These are phyloP conservation scores for Ceratobasidium sp. DNA, from an alignment of 1,284 basidiomycete species.

Conservation along the genomic window DNA sequence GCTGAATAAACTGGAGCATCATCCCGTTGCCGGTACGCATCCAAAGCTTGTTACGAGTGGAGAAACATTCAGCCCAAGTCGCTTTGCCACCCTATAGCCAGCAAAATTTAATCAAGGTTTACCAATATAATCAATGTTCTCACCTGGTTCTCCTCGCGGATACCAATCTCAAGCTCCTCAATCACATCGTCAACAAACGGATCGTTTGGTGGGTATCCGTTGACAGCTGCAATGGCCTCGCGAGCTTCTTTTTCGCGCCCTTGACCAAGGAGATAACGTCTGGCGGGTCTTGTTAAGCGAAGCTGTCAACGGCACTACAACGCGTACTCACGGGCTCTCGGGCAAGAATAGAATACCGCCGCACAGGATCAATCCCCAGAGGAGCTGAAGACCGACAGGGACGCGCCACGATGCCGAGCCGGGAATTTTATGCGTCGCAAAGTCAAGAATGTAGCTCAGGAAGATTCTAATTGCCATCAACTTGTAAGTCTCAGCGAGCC, in stretches of 20 bases:
- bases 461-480: conserved; percentile 59
- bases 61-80: conserved; percentile 81
- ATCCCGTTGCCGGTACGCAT: conserved; percentile 76
- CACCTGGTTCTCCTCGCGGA: conserved; percentile 52
- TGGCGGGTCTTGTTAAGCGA: conserved; percentile 43
- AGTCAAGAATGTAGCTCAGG: conserved; percentile 73
- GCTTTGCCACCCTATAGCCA: conserved; percentile 69
- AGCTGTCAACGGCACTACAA: not conserved
- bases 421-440: conserved; percentile 66
- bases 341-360: conserved; percentile 77
- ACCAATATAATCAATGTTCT: conserved; percentile 36
- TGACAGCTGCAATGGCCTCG: conserved; percentile 68
- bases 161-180: conserved; percentile 71
- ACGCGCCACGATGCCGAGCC: conserved; percentile 71
- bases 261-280: conserved; percentile 66
- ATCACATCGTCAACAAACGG: conserved; percentile 67
- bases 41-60: conserved; percentile 69
- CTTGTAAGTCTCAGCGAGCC: not conserved
- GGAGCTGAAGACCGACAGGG: conserved; percentile 63
- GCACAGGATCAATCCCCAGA: conserved; percentile 70
- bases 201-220: conserved; percentile 66
- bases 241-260: conserved; percentile 63
- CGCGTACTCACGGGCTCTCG: conserved; percentile 71
- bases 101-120: conserved; percentile 43
- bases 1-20: conserved; percentile 84